phyloP scores from a whole-genome alignment of 352 stramenopile genomes.

The Aphanomyces invadans region DNA sequence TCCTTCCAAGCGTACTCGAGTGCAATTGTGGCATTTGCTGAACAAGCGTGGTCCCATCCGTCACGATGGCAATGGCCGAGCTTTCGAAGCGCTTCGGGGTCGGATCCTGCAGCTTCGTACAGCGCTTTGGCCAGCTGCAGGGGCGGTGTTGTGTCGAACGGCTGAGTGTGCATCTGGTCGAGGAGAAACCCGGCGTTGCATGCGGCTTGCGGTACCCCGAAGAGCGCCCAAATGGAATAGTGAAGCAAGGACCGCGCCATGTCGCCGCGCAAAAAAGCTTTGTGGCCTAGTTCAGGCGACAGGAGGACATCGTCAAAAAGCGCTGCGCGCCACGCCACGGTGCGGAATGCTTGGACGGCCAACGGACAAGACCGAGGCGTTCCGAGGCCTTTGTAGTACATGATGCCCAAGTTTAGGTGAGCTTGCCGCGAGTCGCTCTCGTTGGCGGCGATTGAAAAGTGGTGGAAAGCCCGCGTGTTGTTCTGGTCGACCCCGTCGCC shows the following conservation, averaged over 20 bases:
- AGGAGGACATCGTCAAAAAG: slow-evolving; percentile 48
- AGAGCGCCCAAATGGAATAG: slow-evolving; percentile 50
- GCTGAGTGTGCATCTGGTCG: slow-evolving; percentile 34
- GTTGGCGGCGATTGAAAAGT: slow-evolving; percentile 49
- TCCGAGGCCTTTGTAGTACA: slow-evolving; percentile 59
- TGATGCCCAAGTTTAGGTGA: slow-evolving; percentile 62
- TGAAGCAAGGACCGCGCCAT: slow-evolving; percentile 59
- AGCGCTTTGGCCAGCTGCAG: slow-evolving; percentile 38
- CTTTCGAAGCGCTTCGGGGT: slow-evolving; percentile 67
- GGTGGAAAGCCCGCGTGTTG: slow-evolving; percentile 40
- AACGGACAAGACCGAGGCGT: slow-evolving; percentile 38
- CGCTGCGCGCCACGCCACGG: slow-evolving; percentile 47
- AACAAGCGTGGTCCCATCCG: slow-evolving; percentile 48
- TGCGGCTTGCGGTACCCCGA: slow-evolving; percentile 57
- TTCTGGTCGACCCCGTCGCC: slow-evolving; percentile 46
- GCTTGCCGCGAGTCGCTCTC: slow-evolving; percentile 41
- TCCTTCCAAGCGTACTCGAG: too few species aligned
- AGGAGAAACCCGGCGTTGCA: slow-evolving; percentile 67
- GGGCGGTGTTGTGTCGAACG: slow-evolving; percentile 50
- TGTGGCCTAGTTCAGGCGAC: slow-evolving; percentile 55
- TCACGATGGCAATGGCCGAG: slow-evolving; percentile 54
- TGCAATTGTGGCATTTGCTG: slow-evolving; percentile 40
- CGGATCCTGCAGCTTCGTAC: slow-evolving; percentile 39
- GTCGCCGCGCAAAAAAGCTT: slow-evolving; percentile 54
- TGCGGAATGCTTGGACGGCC: slow-evolving; percentile 51